Percentiles rank a stretch among this genome's conserved stretches.
phyloP scores from a whole-genome alignment of 225 moss, liverwort and hornwort genomes.

The Pleurozium schreberi region DNA sequence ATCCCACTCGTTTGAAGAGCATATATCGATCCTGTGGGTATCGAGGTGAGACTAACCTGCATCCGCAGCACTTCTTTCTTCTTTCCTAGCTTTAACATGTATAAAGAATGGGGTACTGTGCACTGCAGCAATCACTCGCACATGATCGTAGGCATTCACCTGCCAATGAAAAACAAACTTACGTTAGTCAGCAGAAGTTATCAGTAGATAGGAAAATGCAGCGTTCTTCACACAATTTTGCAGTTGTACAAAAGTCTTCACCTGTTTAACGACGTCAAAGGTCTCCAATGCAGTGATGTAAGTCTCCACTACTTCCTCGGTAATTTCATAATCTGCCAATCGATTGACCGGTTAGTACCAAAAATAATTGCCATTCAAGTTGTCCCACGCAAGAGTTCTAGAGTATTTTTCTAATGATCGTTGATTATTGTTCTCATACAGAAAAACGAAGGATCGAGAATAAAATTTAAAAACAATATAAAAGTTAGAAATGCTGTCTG shows the following conservation, averaged over 20 bases:
- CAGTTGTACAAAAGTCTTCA: not conserved
- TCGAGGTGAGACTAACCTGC: conserved; percentile 15
- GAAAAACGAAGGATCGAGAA: not conserved
- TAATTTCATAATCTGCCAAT: conserved; percentile 31
- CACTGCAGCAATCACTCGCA: conserved; percentile 45
- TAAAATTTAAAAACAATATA: not conserved
- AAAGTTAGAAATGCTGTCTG: not conserved
- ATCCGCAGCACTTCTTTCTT: not conserved
- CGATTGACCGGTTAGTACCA: not conserved
- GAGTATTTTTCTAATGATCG: not conserved
- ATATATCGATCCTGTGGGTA: not conserved
- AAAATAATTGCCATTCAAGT: not conserved
- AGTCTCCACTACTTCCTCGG: conserved; percentile 16
- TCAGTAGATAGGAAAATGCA: not conserved
- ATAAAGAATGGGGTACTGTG: conserved; percentile 54
- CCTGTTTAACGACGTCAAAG: conserved; percentile 65
- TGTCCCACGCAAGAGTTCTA: not conserved
- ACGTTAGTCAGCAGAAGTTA: not conserved
- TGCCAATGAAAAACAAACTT: not conserved
- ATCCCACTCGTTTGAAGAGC: not conserved
- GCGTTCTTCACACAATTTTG: not conserved
- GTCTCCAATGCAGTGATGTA: conserved; percentile 54
- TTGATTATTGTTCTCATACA: not conserved
- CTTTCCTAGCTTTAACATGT: conserved; percentile 21
- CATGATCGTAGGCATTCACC: conserved; percentile 89